These are phyloP conservation scores for Colletotrichum orbiculare DNA, from an alignment of 2,329 filamentous ascomycete species.

Conservation along the genomic window DNA sequence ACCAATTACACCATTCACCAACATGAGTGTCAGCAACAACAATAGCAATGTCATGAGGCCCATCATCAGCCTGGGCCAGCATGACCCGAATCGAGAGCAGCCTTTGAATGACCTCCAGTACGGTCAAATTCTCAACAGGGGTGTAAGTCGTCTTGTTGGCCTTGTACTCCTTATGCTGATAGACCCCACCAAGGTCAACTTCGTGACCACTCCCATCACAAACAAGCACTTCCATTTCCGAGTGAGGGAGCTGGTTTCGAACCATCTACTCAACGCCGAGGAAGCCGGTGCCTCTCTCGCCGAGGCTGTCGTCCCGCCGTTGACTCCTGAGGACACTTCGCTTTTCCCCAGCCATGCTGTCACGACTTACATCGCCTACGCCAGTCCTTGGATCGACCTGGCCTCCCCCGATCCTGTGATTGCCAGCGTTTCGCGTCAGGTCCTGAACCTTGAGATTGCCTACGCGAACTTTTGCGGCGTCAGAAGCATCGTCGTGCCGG, in stretches of 20 bases:
- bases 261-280: conserved; percentile 62
- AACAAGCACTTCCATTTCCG: conserved; percentile 77
- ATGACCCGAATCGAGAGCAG: conserved; percentile 72
- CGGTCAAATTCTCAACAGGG: conserved; percentile 73
- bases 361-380: conserved; percentile 79
- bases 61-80: conserved; percentile 77
- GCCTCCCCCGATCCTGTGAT: conserved; percentile 85
- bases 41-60: conserved; percentile 45
- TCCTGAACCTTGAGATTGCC: conserved; percentile 88
- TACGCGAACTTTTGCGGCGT: conserved; percentile 97
- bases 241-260: conserved; percentile 70
- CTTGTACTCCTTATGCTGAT: conserved; percentile 1
- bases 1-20: conserved; percentile 28
- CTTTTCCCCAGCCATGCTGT: conserved; percentile 76
- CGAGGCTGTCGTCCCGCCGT: conserved; percentile 70
- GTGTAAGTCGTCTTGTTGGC: conserved; percentile 62
- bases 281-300: conserved; percentile 54
- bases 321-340: conserved; percentile 83
- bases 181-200: conserved; percentile 71
- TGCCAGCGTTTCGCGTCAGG: conserved; percentile 87
- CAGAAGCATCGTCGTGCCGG: conserved; percentile 83
- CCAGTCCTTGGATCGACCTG: conserved; percentile 94
- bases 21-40: conserved; percentile 25
- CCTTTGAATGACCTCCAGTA: conserved; percentile 74
- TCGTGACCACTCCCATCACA: conserved; percentile 82